phyloP scores from a whole-genome alignment of 1,284 basidiomycete genomes.

The Trametes polyzona region DNA sequence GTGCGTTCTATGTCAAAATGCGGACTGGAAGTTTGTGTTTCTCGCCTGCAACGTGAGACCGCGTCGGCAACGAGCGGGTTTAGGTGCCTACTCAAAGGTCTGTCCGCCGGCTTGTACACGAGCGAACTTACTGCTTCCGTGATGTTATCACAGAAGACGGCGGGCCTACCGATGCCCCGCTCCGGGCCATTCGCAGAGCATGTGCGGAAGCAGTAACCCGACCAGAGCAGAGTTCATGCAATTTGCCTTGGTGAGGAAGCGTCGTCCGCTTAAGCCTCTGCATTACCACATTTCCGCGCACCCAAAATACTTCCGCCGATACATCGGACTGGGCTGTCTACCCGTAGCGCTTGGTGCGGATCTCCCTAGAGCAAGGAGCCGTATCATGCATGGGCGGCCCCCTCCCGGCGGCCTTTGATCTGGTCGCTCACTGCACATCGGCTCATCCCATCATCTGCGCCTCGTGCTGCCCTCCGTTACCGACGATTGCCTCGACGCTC shows the following conservation, averaged over 20 bases:
- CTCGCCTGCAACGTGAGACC: background rate
- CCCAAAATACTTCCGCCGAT: background rate
- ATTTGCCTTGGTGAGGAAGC: background rate
- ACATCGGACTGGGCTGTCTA: background rate
- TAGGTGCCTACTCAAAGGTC: too few species aligned
- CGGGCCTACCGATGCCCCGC: background rate
- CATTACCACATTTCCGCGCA: background rate
- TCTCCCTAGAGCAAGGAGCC: background rate
- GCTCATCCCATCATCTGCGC: background rate
- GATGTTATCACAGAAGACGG: background rate
- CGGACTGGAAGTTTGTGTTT: background rate
- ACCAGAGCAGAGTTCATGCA: background rate
- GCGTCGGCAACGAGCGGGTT: background rate
- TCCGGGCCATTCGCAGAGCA: background rate
- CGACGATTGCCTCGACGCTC: background rate
- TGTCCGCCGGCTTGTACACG: background rate
- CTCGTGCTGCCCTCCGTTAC: background rate
- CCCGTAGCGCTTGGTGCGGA: background rate
- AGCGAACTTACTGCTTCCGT: background rate
- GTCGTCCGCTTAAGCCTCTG: background rate
- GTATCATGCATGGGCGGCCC: background rate
- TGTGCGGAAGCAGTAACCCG: background rate
- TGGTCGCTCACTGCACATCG: background rate
- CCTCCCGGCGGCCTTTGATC: background rate
- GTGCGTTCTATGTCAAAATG: background rate